Base-by-base conservation (phyloP, 2,329 filamentous ascomycete species). In the Akanthomyces dipterigenus region DNA sequence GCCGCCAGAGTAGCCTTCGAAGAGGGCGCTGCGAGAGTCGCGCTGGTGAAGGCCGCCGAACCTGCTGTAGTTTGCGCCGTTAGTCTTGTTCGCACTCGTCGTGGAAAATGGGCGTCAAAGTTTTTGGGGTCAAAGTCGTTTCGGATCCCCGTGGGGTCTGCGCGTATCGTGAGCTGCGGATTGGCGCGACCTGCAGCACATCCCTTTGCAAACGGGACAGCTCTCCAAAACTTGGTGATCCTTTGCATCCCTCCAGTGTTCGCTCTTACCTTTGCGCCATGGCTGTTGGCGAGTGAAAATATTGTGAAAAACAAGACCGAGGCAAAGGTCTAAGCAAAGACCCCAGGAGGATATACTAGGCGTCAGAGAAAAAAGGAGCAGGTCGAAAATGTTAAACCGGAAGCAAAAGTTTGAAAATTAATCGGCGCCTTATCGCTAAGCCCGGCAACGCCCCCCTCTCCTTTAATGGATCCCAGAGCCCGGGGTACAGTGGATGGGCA, bases 11-110 rank as follows among this genome's bases (percentile, higher is more conserved):
- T 91, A 92, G 67, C 87, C 86, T 67, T 89, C 88, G 76, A 92
- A 92, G 65, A 92, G 85, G 66, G 87, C 86, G 71, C 84, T 88
- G 70, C 88, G 80, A 70, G 85, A 82, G 78, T 90, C 81, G 78
- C 88, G 83, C 78, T 91, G 88, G 73, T 91, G 88, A 64, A 91
- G 83, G 66, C 82, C 82, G 67, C 84, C 81, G 73, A 90, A 90
- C 78, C 88, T 89, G 64, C 57, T 50, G 55, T 36, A 38, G 12
- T 22, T 31, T 54, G 51, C 43, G 24, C 7, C 34, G 46, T 57
- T 58, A 57, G 60, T 31, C 16, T 42, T 12, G n/a, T 22, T 40
- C 16, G 11, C 46, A 7, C 18, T 26, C 38, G 22, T 26, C 36
- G 50, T 24, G 16, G 48, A 50, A 8, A 8, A 16, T 18, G 31